Base-by-base conservation (phyloP, 345 rosid genomes). In the Gossypium bickii region DNA sequence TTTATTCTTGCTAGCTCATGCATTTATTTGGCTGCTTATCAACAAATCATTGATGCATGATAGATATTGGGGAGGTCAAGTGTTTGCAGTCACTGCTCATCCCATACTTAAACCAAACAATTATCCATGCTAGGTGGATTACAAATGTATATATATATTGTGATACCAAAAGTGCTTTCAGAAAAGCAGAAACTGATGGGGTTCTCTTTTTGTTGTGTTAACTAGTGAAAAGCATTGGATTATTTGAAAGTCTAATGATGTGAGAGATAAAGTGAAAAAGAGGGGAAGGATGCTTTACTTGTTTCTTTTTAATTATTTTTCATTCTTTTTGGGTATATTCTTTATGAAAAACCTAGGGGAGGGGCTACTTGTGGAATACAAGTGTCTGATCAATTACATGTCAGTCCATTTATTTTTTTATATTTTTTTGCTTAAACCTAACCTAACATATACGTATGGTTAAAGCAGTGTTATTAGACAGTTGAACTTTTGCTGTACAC, bases 191-290 rank as follows among this genome's bases (percentile, higher is more conserved):
- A 9, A 18, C n/a, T 25, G 29, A 17, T 17, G 72, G 12, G 3
- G 68, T 44, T 72, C 38, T 72, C 56, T 45, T 77, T 68, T 72
- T 75, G 82, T 77, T 75, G 16, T 70, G 49, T 3, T 64, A n/a
- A 29, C 53, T 5, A 71, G 16, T 51, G 43, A 80, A 70, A 74
- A 49, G 71, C 25, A 34, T 45, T 44, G 11, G 52, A 72, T 65
- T 48, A 48, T 7, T 15, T 60, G 44, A 70, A 76, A 17, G 48
- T 51, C 2, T n/a, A 64, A 48, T 44, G 73, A 57, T 76, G 38
- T 47, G 68, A 59, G 60, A 38, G 11, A 41, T 4, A 34, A 22
- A 58, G 52, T 9, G 24, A 57, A 17, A 16, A 77, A 48, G 11
- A 17, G 20, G 70, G 48, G 47, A 12, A 53, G 27, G 27, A 49